Evolutionary conservation across 2,329 filamentous ascomycete genomes (phyloP).

Genomic region (Cercospora beticola): DNA sequence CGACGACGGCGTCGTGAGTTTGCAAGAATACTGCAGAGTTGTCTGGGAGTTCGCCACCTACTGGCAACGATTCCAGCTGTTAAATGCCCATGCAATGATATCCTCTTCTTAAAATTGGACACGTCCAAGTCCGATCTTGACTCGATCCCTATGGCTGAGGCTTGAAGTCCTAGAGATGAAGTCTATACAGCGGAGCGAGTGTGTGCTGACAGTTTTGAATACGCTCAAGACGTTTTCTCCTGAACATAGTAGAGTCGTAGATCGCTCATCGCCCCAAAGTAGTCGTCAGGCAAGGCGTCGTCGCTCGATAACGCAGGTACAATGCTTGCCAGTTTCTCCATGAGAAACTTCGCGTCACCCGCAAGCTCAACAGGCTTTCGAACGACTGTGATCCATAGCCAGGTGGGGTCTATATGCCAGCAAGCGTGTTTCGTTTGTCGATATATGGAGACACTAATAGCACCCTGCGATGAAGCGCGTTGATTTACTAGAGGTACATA

Average conservation of each 20-base stretch:
- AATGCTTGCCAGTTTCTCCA: constrained; percentile 22
- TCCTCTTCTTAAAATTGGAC: background rate
- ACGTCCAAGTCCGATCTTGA: background rate
- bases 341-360: constrained; percentile 28
- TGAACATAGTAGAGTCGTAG: constrained; percentile 26
- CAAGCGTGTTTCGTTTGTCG: constrained; percentile 16
- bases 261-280: constrained; percentile 23
- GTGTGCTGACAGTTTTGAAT: background rate
- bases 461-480: constrained; percentile 24
- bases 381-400: constrained; percentile 35
- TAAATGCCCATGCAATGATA: background rate
- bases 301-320: constrained; percentile 15
- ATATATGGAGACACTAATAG: constrained; percentile 25
- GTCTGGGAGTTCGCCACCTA: background rate
- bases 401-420: constrained; percentile 28
- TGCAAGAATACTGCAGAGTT: background rate
- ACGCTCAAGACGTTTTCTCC: constrained; percentile 25
- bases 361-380: constrained; percentile 26
- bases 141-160: background rate
- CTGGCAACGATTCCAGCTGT: background rate
- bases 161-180: background rate
- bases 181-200: background rate
- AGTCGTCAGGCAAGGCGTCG: constrained; percentile 21
- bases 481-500: constrained; percentile 25
- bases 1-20: background rate